Evolutionary conservation across 306 rosid species (phyloP).

Genomic region (Cucumis hystrix): DNA sequence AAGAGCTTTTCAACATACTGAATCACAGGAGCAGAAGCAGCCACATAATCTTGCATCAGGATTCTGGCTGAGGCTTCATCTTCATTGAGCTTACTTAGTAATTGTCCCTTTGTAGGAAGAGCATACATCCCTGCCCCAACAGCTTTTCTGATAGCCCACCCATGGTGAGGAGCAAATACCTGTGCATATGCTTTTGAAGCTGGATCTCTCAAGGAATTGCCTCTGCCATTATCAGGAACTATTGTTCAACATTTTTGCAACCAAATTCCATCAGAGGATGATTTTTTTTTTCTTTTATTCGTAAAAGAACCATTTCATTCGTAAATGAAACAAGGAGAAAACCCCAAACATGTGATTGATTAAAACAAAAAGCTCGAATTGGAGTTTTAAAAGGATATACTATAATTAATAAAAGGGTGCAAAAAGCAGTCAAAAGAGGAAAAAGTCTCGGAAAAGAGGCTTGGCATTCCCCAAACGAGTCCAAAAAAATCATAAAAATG

Average conservation of each 20-base stretch:
- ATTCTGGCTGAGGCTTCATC: slow-evolving; percentile 56
- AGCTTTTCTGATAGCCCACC: slow-evolving; percentile 83
- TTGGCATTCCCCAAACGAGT: too few species aligned
- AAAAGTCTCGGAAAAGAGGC: too few species aligned
- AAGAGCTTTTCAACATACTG: slow-evolving; percentile 63
- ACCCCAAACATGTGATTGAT: too few species aligned
- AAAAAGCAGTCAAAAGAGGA: too few species aligned
- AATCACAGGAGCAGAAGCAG: slow-evolving; percentile 48
- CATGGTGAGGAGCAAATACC: slow-evolving; percentile 75
- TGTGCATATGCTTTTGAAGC: slow-evolving; percentile 83
- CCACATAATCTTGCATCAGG: slow-evolving; percentile 61
- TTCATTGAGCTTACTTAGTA: slow-evolving; percentile 63
- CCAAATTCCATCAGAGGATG: background rate
- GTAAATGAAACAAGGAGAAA: too few species aligned
- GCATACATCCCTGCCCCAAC: slow-evolving; percentile 89
- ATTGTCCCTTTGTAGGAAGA: slow-evolving; percentile 63
- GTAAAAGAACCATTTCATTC: too few species aligned
- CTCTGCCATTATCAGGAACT: slow-evolving; percentile 35
- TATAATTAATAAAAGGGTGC: too few species aligned
- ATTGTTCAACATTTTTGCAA: background rate
- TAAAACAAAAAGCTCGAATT: too few species aligned
- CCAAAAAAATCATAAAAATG: background rate
- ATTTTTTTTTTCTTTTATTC: too few species aligned
- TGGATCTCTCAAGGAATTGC: slow-evolving; percentile 65
- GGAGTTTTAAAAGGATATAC: too few species aligned